Evolutionary conservation across 768 basidiomycete genomes (phyloP).

Genomic region (Xerocomus potaroensis): DNA sequence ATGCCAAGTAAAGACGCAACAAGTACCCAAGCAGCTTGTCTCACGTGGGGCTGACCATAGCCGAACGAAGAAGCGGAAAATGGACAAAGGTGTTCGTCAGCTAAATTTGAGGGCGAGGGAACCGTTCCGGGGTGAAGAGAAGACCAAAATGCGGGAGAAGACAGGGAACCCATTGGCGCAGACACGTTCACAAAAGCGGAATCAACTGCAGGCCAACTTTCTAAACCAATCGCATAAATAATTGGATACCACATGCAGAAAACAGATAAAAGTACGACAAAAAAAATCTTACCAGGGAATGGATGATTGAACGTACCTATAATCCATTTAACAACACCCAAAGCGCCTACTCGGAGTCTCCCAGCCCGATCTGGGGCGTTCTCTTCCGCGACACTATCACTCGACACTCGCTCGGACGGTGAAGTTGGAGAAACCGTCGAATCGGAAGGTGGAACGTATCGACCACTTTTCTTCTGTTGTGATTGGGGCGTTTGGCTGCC

Average conservation of each 20-base stretch:
- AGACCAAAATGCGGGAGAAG: conserved; percentile 53
- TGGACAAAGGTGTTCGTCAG: conserved; percentile 31
- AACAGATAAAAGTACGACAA: neutral
- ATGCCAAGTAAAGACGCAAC: conserved; percentile 38
- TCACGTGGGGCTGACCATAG: conserved; percentile 62
- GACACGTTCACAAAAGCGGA: neutral
- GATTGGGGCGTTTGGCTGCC: conserved; percentile 22
- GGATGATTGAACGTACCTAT: conserved; percentile 43
- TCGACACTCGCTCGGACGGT: conserved; percentile 12
- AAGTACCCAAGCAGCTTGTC: conserved; percentile 69
- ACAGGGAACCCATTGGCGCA: conserved; percentile 11
- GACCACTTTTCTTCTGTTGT: conserved; percentile 29
- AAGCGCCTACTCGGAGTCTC: conserved; percentile 61
- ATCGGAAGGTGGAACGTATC: conserved; percentile 30
- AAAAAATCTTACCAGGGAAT: neutral
- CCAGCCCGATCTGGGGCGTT: conserved; percentile 64
- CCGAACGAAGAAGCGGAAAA: conserved; percentile 40
- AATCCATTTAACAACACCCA: conserved; percentile 63
- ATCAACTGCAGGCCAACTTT: conserved; percentile 11
- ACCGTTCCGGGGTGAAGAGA: conserved; percentile 48
- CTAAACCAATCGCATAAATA: conserved; percentile 9
- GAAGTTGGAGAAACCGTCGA: conserved; percentile 22
- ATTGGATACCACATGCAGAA: neutral
- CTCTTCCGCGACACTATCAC: conserved; percentile 51
- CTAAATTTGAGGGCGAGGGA: conserved; percentile 24